phyloP scores from a whole-genome alignment of 345 rosid genomes.

The Populus euphratica region DNA sequence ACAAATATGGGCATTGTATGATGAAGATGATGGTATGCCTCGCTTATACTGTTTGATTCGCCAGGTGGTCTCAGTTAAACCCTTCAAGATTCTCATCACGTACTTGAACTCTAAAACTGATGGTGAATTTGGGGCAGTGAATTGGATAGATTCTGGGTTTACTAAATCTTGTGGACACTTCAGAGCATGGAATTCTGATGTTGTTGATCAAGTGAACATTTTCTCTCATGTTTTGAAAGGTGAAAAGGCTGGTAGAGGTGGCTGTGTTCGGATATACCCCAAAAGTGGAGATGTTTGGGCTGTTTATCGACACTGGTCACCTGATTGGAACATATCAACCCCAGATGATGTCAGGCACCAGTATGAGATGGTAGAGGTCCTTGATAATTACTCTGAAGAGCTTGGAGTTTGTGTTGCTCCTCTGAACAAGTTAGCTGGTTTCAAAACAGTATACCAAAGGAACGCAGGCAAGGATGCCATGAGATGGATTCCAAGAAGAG shows the following conservation, averaged over 20 bases:
- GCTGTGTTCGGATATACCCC: slow-evolving; percentile 93
- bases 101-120: slow-evolving; percentile 94
- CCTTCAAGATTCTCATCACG: slow-evolving; percentile 79
- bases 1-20: slow-evolving; percentile 96
- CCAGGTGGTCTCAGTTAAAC: slow-evolving; percentile 71
- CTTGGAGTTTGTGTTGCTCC: slow-evolving; percentile 81
- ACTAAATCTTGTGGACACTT: slow-evolving; percentile 97
- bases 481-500: slow-evolving; percentile 87
- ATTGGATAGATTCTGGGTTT: slow-evolving; percentile 80
- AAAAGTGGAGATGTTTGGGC: slow-evolving; percentile 94
- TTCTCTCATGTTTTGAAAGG: slow-evolving; percentile 86
- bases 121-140: slow-evolving; percentile 74
- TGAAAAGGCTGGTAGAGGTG: slow-evolving; percentile 93
- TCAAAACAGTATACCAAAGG: slow-evolving; percentile 85
- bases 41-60: slow-evolving; percentile 83
- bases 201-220: slow-evolving; percentile 83
- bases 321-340: slow-evolving; percentile 75
- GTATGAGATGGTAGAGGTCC: slow-evolving; percentile 97
- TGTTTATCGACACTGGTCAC: slow-evolving; percentile 84
- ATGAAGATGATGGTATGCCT: slow-evolving; percentile 98
- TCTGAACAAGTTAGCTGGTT: slow-evolving; percentile 68
- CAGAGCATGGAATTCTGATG: slow-evolving; percentile 75
- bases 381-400: slow-evolving; percentile 85
- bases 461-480: slow-evolving; percentile 44
- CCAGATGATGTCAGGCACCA: slow-evolving; percentile 78